Evolutionary conservation across 2,329 filamentous ascomycete species (phyloP), one percentile per base, ranked within the genome.

Genomic region (Cercospora canescens): DNA sequence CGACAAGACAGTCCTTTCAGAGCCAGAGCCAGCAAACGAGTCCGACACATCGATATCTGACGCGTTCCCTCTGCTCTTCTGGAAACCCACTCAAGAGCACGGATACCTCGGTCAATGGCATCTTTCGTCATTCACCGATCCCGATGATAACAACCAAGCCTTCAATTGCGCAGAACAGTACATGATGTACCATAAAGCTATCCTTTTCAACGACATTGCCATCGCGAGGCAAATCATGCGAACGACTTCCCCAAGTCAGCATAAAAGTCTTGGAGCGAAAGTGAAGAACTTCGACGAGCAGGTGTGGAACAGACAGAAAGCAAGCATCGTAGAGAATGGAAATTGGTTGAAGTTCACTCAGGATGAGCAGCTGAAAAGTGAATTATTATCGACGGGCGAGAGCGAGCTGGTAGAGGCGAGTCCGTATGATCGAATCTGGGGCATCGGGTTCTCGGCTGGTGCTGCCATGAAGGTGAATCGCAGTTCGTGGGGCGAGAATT

Each of bases 171-270:
- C 66, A 4, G 69, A 70, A 55, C 71, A 71, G 34, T 70, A 52
- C 9, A 71, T 69, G 69, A 70, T 71, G 71, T 70, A 67, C 37
- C 55, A 63, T 8, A 72, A 71, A 61, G 68, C 70, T 2, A 45
- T 65, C 18, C 32, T 60, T 1, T 69, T 69, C 62, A 35, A 55
- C 16, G 69, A 70, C 55, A 2, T 4, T 28, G 39, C 26, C 11
- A 62, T 54, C 30, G 64, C 67, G 1, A 57, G 48, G 3, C 6
- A 64, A 34, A 64, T 69, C 26, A 52, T 67, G 41, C 48, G 41
- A 1, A 16, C 41, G 3, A 57, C 28, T 4, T 64, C 60, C 1
- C 62, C 67, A 0, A 37, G 60, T 18, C 62, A 67, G 34, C 67
- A 69, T 26, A 69, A 69, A 37, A 28, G 14, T 4, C 58, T 65